Conservation (phyloP, 306 rosid species). For the Quercus robur region DNA sequence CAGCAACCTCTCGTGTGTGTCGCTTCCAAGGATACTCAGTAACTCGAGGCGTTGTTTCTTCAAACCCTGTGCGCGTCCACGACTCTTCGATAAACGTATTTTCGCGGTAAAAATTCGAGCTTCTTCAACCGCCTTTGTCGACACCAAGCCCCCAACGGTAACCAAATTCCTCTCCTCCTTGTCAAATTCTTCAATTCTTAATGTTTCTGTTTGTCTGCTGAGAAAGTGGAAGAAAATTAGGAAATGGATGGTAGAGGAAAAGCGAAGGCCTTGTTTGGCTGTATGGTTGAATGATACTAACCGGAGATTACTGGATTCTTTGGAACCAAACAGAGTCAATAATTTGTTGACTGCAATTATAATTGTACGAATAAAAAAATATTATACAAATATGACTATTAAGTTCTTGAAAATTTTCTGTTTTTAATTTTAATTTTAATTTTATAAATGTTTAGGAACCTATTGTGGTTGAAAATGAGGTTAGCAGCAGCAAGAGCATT, state of each 20-base stretch:
- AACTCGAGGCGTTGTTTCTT: constrained; percentile 23
- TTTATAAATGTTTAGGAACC: constrained; percentile 36
- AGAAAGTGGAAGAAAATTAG: neutral
- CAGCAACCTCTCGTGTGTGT: constrained; percentile 16
- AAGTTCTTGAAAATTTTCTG: neutral
- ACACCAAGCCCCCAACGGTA: constrained; percentile 33
- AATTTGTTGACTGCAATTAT: neutral
- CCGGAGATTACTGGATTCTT: too few species aligned
- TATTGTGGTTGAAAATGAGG: constrained; percentile 38
- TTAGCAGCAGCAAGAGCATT: constrained; percentile 20
- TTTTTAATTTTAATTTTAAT: neutral
- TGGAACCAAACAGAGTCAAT: too few species aligned
- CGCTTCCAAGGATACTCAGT: constrained; percentile 12
- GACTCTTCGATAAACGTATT: constrained; percentile 21
- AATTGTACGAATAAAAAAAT: neutral
- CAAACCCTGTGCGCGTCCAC: constrained; percentile 16
- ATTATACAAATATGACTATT: neutral
- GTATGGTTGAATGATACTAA: neutral
- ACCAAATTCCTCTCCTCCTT: neutral
- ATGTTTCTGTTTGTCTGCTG: neutral
- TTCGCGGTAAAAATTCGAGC: constrained; percentile 32
- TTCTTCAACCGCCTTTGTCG: constrained; percentile 36
- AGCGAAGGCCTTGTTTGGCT: neutral
- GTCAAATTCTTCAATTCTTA: neutral
- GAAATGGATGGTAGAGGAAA: neutral